A percentile compares a stretch with the other conserved stretches of the same genome.
phyloP scores from a whole-genome alignment of 2,329 filamentous ascomycete species.

The Fusarium metavorans region DNA sequence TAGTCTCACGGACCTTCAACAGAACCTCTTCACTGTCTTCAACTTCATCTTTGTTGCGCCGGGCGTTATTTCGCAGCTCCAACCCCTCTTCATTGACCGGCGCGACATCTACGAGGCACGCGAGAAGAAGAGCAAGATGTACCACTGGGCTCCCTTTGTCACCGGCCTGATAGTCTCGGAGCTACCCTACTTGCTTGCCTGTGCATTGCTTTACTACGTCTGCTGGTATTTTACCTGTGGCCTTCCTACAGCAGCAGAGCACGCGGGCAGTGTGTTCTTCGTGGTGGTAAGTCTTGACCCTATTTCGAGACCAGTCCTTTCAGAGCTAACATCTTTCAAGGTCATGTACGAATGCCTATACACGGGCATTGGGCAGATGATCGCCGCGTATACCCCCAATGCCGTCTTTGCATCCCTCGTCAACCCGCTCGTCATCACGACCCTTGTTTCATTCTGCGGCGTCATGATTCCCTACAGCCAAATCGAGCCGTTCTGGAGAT shows the following conservation, averaged over 20 bases:
- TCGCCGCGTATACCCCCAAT: neutral
- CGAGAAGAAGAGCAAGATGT: constrained; percentile 64
- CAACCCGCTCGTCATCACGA: neutral
- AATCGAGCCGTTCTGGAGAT: neutral
- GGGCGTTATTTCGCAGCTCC: constrained; percentile 43
- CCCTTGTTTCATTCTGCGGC: neutral
- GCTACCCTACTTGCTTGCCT: neutral
- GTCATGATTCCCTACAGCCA: neutral
- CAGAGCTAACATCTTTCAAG: neutral
- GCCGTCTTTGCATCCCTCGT: neutral
- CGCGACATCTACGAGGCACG: constrained; percentile 60
- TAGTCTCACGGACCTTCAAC: neutral
- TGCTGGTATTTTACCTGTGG: neutral
- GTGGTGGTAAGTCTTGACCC: neutral
- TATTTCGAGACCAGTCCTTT: neutral
- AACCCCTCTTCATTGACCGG: constrained; percentile 60
- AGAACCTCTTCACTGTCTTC: neutral
- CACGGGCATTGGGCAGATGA: neutral
- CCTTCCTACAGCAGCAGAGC: neutral
- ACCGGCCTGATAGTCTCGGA: neutral
- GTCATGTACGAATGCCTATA: neutral
- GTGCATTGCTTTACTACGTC: neutral
- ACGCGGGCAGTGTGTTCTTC: neutral
- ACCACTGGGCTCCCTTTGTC: constrained; percentile 50
- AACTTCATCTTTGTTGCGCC: neutral